Base-by-base conservation (phyloP, 495 filamentous ascomycete species). In the Hapsidospora chrysogenum region DNA sequence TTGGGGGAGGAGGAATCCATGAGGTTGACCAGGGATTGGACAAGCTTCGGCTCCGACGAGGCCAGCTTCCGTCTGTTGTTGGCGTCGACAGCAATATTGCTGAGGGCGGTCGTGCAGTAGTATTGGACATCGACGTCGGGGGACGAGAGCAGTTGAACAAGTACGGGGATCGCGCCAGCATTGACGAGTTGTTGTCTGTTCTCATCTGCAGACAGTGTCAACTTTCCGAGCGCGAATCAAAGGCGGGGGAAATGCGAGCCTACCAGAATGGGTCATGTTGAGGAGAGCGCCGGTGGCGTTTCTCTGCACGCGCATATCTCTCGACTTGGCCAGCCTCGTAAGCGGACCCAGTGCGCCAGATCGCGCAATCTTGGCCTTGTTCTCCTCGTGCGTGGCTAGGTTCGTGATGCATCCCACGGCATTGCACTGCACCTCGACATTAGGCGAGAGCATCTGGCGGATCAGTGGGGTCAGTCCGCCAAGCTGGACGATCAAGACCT, bases 261-360 rank as follows among this genome's bases (percentile, higher is more conserved):
- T 70, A 95, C 86, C 86, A 42, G 89, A 96, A 66, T 97, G 89
- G 42, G 89, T 97, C 89, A 97, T 97, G 53, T 97, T 97, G 19
- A 97, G 68, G 28, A 97, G 60, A 29, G 89, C 89, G 14, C 89
- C 89, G 1, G 89, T 97, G 33, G 89, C 89, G 57, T 97, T 97
- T 43, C 89, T 71, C 62, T 97, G 89, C 11, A 97, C 89, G 38
- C 89, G 74, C 92, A 95, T 95, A 43, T 97, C 89, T 56, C 89
- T 95, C 10, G 89, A 95, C 55, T 89, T 94, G 35, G 89, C 89
- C 30, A 97, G 63, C 39, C 80, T 70, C 19, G 92, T 97, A 36
- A 97, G 61, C 5, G 89, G 92, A 11, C 74, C 80, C 42, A 97
- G 61, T 25, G 89, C 92, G 17, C 92, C 89, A 9, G 92, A 96